Evolutionary conservation across 1,284 basidiomycete species (phyloP), one percentile per base, ranked within the genome.

Genomic region (Naganishia cerealis): DNA sequence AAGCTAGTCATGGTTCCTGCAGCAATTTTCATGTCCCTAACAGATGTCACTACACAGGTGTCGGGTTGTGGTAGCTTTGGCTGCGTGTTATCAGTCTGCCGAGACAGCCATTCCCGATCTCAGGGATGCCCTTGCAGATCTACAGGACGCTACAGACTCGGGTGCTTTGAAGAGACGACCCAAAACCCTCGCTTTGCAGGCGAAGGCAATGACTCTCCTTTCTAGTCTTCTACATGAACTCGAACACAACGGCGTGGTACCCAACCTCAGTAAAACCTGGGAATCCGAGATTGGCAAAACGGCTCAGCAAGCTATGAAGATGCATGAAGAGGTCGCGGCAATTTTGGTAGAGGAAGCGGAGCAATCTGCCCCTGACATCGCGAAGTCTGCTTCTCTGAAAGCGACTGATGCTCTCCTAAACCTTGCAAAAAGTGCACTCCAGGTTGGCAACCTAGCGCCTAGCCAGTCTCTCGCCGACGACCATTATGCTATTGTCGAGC

Each of bases 341-440:
- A 75, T 76, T 63, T 73, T 74, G 39, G 78, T 80, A 75, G 78
- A 78, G 10, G 67, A 72, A 72, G 48, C 75, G 75, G 70, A 68
- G 73, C 38, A 56, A 54, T 2, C 67, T 75, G 61, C 43, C 48
- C 24, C 68, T 71, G 24, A 71, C 73, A 21, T 72, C 73, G 21
- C 75, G 15, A 67, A 59, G 18, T 42, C 77, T 38, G 73, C 75
- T 5, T 69, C 71, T 24, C 68, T 75, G 46, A 69, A 75, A 9
- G 78, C 78, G 0, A 71, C 72, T 0, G 75, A 78, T 67, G 78
- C 78, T 0, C 75, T 78, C 33, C 77, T 80, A 78, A 67, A 66
- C 79, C 33, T 70, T 72, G 2, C 75, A 78, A 2, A 72, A 75
- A 3, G 71, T 73, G 18, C 74, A 75, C 1, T 77, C 76, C 1